A percentile compares a stretch with the other conserved stretches of the same genome.
Conservation (phyloP, 2,329 filamentous ascomycete species). For the Triangularia verruculosa region DNA sequence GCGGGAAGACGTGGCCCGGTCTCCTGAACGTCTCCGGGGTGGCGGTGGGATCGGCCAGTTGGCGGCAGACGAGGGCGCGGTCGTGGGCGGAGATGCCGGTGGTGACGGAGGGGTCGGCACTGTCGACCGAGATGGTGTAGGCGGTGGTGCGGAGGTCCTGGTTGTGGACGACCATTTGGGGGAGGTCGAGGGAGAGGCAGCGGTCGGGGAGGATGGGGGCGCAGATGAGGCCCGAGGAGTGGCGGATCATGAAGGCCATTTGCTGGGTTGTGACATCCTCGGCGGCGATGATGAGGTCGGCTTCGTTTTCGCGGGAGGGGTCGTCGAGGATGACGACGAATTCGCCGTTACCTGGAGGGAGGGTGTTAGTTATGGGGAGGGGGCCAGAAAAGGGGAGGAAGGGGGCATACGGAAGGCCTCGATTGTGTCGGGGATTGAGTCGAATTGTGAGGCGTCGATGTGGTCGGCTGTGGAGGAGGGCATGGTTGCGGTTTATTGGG, state of each 20-base stretch:
- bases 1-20: constrained; percentile 86
- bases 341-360: constrained; percentile 65
- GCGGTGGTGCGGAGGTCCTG: constrained; percentile 88
- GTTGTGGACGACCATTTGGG: constrained; percentile 76
- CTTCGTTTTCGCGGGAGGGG: constrained; percentile 92
- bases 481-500: constrained; percentile 38
- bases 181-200: constrained; percentile 69
- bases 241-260: constrained; percentile 93
- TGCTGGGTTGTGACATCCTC: constrained; percentile 79
- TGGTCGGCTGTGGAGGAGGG: constrained; percentile 39
- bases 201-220: constrained; percentile 71
- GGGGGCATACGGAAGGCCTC: constrained; percentile 58
- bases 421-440: constrained; percentile 63
- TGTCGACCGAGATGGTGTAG: constrained; percentile 88
- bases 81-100: constrained; percentile 92
- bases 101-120: constrained; percentile 66
- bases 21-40: constrained; percentile 65
- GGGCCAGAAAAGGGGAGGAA: neutral
- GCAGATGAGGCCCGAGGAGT: constrained; percentile 89
- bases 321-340: constrained; percentile 97
- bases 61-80: constrained; percentile 75
- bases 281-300: constrained; percentile 93
- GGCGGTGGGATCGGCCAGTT: constrained; percentile 65
- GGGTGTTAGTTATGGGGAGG: constrained; percentile 16
- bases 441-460: constrained; percentile 55